Evolutionary conservation across 1,284 basidiomycete species (phyloP).

Genomic region (Coriolopsis trogii): DNA sequence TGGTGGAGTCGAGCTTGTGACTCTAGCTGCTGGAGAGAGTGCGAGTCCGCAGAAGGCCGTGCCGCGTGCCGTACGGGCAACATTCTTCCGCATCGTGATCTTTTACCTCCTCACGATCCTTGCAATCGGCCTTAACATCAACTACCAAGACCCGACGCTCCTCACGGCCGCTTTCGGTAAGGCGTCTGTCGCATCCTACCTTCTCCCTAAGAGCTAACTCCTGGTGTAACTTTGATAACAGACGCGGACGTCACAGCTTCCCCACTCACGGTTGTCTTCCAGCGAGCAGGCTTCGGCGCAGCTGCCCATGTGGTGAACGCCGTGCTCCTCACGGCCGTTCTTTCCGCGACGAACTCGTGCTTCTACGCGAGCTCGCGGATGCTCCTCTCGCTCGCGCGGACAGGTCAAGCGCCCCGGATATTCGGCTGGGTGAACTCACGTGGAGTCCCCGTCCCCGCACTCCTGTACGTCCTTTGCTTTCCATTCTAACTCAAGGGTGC

Average conservation of each 20-base stretch:
- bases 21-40: slow-evolving; percentile 64
- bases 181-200: slow-evolving; percentile 2
- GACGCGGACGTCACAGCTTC: slow-evolving; percentile 51
- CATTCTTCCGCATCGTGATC: slow-evolving; percentile 67
- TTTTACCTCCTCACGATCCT: slow-evolving; percentile 64
- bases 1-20: slow-evolving; percentile 76
- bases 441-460: slow-evolving; percentile 63
- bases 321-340: slow-evolving; percentile 68
- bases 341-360: slow-evolving; percentile 59
- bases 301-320: slow-evolving; percentile 60
- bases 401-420: slow-evolving; percentile 79
- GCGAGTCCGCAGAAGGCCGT: slow-evolving; percentile 62
- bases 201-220: neutral
- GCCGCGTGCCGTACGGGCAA: slow-evolving; percentile 69
- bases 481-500: neutral
- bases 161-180: slow-evolving; percentile 48
- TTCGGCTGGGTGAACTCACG: slow-evolving; percentile 66
- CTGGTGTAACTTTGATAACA: slow-evolving; percentile 20
- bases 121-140: slow-evolving; percentile 59
- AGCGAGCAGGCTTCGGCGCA: slow-evolving; percentile 58
- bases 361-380: slow-evolving; percentile 84
- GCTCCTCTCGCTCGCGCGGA: slow-evolving; percentile 76
- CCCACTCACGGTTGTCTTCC: slow-evolving; percentile 62
- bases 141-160: slow-evolving; percentile 50
- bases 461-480: slow-evolving; percentile 39